These are phyloP conservation scores for Blastocystis sp. DNA, from an alignment of 352 stramenopile species.

Conservation along the genomic window DNA sequence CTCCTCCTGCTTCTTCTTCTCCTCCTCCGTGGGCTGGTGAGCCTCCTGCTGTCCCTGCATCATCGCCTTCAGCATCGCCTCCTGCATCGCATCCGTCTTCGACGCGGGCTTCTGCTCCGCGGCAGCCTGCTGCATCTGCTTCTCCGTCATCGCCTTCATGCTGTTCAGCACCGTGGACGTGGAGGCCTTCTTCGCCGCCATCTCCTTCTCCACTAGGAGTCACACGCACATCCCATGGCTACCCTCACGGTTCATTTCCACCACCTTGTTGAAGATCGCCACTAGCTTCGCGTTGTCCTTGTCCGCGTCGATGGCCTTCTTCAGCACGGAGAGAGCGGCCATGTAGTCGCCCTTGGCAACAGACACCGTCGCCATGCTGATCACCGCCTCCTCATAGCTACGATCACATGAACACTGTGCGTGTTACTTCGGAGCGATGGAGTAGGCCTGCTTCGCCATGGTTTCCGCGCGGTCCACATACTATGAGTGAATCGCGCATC, in stretches of 20 bases:
- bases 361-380: constrained; percentile 34
- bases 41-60: neutral
- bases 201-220: neutral
- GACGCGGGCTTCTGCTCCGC: neutral
- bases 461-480: constrained; percentile 20
- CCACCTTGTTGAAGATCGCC: constrained; percentile 31
- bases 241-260: constrained; percentile 28
- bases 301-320: constrained; percentile 10
- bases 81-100: neutral
- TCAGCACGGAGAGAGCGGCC: constrained; percentile 1
- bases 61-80: constrained; percentile 24
- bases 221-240: neutral
- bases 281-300: neutral
- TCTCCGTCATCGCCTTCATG: neutral
- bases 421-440: constrained; percentile 9
- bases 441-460: constrained; percentile 52
- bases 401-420: neutral
- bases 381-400: constrained; percentile 22
- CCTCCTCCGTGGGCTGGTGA: neutral
- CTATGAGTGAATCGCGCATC: neutral
- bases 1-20: constrained; percentile 21
- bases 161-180: neutral
- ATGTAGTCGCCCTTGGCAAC: neutral
- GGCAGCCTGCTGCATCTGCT: neutral
- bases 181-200: neutral